Evolutionary conservation across 2,329 filamentous ascomycete species (phyloP), one percentile per base, ranked within the genome.

Genomic region (Neofusicoccum laricinum): DNA sequence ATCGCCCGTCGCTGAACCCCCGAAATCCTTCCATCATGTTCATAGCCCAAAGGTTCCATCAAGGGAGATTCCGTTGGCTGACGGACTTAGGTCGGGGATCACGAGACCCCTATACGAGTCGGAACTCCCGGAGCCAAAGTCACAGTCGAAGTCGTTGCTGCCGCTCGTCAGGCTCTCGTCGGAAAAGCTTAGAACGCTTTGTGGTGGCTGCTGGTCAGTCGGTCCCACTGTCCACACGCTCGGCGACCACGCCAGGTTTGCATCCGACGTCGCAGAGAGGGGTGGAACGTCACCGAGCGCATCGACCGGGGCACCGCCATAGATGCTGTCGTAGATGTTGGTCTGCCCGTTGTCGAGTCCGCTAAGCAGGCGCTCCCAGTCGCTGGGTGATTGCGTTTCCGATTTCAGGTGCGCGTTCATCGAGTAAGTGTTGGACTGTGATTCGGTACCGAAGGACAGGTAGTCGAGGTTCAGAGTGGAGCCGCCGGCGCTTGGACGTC

Each of bases 321-420:
- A 93, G 63, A 92, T 92, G 45, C 88, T 89, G 72, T 92, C 89
- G 75, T 92, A 95, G n/a, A 96, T 89, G 72, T 94, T 96, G 62
- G 88, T 86, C 68, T 89, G 85, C 0, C 91, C 91, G 40, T 88
- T 88, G 70, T 96, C 92, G 74, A 96, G 87, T 21, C 89, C 89
- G 3, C 90, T 88, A 1, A 96, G 83, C 0, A 96, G 82, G 1
- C 89, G 87, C 75, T 96, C 92, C 93, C 92, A 96, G 70, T 95
- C 91, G 0, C 87, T 82, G 8, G 88, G 79, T 0, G 87, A 87
- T 17, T 64, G 61, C 12, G 89, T 82, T 63, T 80, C 78, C 64
- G 67, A 58, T 66, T 74, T 77, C 67, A 43, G 77, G 74, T 67
- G 65, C 15, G 67, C 62, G n/a, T 73, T 69, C 25, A 58, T 58